Base-by-base conservation (phyloP, 352 stramenopile genomes). In the Phytophthora ohioensis region DNA sequence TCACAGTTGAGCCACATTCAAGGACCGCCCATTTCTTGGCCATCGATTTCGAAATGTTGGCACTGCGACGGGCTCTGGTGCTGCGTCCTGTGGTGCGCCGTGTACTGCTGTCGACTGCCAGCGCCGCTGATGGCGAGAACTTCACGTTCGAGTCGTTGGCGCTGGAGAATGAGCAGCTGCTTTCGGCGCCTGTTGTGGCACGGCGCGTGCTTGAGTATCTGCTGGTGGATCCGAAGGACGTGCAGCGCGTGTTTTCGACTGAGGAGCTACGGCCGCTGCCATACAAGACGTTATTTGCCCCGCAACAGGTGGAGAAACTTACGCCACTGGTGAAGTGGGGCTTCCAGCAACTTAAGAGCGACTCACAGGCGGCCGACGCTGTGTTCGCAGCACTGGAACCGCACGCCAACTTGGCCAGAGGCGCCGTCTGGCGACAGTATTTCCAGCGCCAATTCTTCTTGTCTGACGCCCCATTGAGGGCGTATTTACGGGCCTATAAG, bases 401-500 rank as follows among this genome's bases (percentile, higher is more conserved):
- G 5, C 84, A 82, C 74, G 75, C 71, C 36, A 91, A 91, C 60
- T 86, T 86, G 70, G 71, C 74, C 34, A 56, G 62, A 42, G 58
- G 69, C 53, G 55, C 69, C 48, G 56, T 84, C 52, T 91, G 84
- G 84, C 72, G 76, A 13, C 78, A 82, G 48, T 91, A 87, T 65
- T 90, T 84, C 66, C 76, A 81, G 38, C 80, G 84, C 21, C 82
- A 88, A 56, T 91, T 91, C 57, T 87, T 90, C 48, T 65, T 91
- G 4, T 84, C 80, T 0, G 57, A 63, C 8, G 79, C 81, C 41
- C 81, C 81, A 9, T 56, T 90, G 32, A 52, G 49, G 30, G 62
- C 76, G n/a, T 90, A 88, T 56, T 48, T 90, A 9, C 52, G 59
- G 7, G 72, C 38, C 5, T 76, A 76, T 27, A 76, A 71, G 39